A percentile compares a stretch with the other conserved stretches of the same genome.
Evolutionary conservation across 495 filamentous ascomycete genomes (phyloP).

Genomic region (Neurospora pannonica): DNA sequence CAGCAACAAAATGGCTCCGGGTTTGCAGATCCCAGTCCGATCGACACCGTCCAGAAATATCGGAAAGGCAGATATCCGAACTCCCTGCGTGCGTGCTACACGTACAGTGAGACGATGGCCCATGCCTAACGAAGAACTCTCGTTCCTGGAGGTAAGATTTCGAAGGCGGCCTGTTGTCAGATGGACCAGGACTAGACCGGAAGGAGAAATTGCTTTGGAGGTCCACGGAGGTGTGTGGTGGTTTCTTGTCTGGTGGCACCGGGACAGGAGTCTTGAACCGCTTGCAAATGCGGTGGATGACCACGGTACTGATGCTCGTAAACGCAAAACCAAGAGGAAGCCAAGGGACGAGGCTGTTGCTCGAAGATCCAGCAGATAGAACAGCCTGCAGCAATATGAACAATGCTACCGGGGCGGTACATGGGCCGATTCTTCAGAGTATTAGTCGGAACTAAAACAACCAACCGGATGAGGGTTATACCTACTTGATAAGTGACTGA

Average conservation of each 20-base stretch:
- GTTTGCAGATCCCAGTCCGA: constrained; percentile 14
- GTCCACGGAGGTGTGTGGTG: neutral
- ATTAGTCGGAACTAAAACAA: neutral
- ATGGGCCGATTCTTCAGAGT: constrained; percentile 10
- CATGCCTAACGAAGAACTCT: constrained; percentile 5
- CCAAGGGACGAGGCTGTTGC: constrained; percentile 16
- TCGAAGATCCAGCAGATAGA: constrained; percentile 3
- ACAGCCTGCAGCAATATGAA: constrained; percentile 12
- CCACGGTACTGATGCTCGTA: constrained; percentile 12
- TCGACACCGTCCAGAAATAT: constrained; percentile 1
- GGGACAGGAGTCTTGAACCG: neutral
- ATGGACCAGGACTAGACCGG: neutral
- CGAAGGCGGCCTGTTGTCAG: neutral
- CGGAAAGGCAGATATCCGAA: constrained; percentile 15
- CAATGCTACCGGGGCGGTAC: constrained; percentile 10
- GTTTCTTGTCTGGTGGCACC: neutral
- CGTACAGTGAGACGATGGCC: constrained; percentile 11
- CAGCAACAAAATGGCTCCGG: constrained; percentile 2
- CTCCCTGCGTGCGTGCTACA: neutral
- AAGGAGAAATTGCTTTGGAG: constrained; percentile 4
- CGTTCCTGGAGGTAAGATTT: constrained; percentile 5
- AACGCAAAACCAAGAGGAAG: constrained; percentile 14
- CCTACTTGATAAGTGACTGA: neutral
- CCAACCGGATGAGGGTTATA: neutral
- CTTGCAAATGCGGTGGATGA: constrained; percentile 3